Percentiles rank a stretch among this genome's conserved stretches.
Evolutionary conservation across 495 filamentous ascomycete genomes (phyloP).

Genomic region (Aspergillus funiculosus): DNA sequence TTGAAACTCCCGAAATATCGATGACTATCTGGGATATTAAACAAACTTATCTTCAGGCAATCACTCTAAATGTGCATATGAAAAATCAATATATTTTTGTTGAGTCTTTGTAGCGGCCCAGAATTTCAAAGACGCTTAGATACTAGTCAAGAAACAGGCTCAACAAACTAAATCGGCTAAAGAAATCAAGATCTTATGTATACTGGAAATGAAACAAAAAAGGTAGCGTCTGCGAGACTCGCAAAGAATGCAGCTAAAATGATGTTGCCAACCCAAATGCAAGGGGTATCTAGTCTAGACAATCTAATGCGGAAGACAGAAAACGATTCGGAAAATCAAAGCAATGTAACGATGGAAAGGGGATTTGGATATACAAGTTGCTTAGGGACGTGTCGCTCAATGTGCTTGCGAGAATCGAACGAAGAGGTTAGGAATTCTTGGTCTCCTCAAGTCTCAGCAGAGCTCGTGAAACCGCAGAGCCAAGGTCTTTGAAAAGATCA

Average conservation of each 20-base stretch:
- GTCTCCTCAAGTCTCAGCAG: slow-evolving; percentile 15
- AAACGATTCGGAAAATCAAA: background rate
- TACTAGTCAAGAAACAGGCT: too few species aligned
- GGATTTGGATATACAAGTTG: background rate
- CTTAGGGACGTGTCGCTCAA: background rate
- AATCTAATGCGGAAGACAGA: background rate
- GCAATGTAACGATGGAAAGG: background rate
- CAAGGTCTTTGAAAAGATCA: slow-evolving; percentile 22
- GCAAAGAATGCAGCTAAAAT: slow-evolving; percentile 5
- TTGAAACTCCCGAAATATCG: too few species aligned
- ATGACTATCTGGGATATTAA: too few species aligned
- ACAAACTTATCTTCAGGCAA: too few species aligned
- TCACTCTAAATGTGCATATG: too few species aligned
- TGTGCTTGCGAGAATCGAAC: background rate
- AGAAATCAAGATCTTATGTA: too few species aligned
- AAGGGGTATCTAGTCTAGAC: slow-evolving; percentile 9
- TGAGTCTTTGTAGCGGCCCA: too few species aligned
- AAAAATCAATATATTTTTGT: too few species aligned
- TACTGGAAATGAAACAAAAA: background rate
- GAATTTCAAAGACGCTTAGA: too few species aligned
- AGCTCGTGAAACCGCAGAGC: slow-evolving; percentile 14
- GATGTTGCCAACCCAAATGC: slow-evolving; percentile 1
- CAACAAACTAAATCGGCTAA: too few species aligned
- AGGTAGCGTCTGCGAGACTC: background rate
- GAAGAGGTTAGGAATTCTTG: background rate